A percentile compares a stretch with the other conserved stretches of the same genome.
Conservation (phyloP, 768 basidiomycete genomes). For the Peribolospora kevripleyi region DNA sequence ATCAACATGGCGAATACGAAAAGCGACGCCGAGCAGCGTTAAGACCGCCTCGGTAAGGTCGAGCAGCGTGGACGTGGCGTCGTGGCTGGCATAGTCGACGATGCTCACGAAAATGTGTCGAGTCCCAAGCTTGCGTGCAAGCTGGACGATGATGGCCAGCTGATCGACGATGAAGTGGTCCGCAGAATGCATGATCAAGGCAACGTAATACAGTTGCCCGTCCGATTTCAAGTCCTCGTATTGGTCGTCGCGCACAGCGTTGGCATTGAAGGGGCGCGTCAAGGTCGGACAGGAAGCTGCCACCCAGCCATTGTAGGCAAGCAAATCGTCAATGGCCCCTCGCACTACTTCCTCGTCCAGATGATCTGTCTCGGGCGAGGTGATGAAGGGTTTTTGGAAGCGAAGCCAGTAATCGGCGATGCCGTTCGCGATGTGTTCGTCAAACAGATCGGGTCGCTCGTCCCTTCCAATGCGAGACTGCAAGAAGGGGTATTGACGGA, state of each 20-base stretch:
- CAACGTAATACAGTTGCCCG: slow-evolving; percentile 76
- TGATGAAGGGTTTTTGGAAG: slow-evolving; percentile 75
- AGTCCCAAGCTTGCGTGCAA: slow-evolving; percentile 70
- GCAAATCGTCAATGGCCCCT: slow-evolving; percentile 67
- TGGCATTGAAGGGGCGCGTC: slow-evolving; percentile 79
- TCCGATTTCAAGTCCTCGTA: slow-evolving; percentile 70
- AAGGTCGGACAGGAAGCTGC: slow-evolving; percentile 84
- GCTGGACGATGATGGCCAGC: slow-evolving; percentile 87
- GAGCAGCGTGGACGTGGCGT: slow-evolving; percentile 78
- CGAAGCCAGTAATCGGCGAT: slow-evolving; percentile 71
- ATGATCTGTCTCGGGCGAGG: slow-evolving; percentile 55
- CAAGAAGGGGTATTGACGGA: slow-evolving; percentile 63
- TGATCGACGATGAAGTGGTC: slow-evolving; percentile 99
- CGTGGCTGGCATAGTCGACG: slow-evolving; percentile 86
- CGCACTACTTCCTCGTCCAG: slow-evolving; percentile 77
- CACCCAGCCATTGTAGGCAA: slow-evolving; percentile 96
- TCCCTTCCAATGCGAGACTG: slow-evolving; percentile 76
- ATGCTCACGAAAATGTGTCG: slow-evolving; percentile 86
- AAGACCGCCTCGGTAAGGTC: slow-evolving; percentile 91
- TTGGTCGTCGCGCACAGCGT: slow-evolving; percentile 45
- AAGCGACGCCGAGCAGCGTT: slow-evolving; percentile 75
- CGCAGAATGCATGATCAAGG: slow-evolving; percentile 85
- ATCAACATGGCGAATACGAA: slow-evolving; percentile 70
- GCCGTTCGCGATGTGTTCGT: slow-evolving; percentile 48
- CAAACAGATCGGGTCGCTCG: slow-evolving; percentile 53